Evolutionary conservation across 805 yeast species (phyloP).

Genomic region (Metschnikowia picachoensis): DNA sequence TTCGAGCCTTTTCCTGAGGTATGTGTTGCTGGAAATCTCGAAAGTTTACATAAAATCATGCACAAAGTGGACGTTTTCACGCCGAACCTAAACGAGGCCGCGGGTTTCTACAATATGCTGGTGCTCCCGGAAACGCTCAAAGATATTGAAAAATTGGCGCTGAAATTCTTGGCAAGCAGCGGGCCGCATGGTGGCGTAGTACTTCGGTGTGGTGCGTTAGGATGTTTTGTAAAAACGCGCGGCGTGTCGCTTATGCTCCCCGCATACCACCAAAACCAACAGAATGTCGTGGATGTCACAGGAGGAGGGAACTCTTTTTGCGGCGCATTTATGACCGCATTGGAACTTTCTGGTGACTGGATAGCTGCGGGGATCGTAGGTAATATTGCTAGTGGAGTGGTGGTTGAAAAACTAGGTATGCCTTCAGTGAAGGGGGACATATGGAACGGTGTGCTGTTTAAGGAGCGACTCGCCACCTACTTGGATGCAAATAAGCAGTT

Average conservation of each 20-base stretch:
- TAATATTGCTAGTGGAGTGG: conserved; percentile 72
- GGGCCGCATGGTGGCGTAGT: conserved; percentile 48
- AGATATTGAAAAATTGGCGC: conserved; percentile 32
- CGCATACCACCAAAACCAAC: conserved; percentile 59
- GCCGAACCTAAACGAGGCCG: conserved; percentile 85
- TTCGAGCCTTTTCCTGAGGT: conserved; percentile 90
- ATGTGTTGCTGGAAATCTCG: conserved; percentile 49
- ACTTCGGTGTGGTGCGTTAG: conserved; percentile 72
- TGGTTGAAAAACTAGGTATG: conserved; percentile 78
- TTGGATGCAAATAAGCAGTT: conserved; percentile 14
- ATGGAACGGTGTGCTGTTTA: conserved; percentile 60
- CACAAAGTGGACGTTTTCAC: conserved; percentile 56
- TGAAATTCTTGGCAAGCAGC: conserved; percentile 27
- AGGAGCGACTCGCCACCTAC: conserved; percentile 45
- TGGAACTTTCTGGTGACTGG: conserved; percentile 48
- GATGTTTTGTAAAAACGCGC: conserved; percentile 49
- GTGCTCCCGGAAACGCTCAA: conserved; percentile 38
- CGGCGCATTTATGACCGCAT: conserved; percentile 51
- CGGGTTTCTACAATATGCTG: conserved; percentile 50
- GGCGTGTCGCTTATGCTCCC: conserved; percentile 49
- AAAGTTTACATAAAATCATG: conserved; percentile 34
- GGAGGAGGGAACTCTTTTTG: conserved; percentile 46
- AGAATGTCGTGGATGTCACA: conserved; percentile 38
- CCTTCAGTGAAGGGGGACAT: conserved; percentile 43
- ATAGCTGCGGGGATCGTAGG: conserved; percentile 60